phyloP scores from a whole-genome alignment of 306 rosid genomes.

The Trifolium fragiferum region DNA sequence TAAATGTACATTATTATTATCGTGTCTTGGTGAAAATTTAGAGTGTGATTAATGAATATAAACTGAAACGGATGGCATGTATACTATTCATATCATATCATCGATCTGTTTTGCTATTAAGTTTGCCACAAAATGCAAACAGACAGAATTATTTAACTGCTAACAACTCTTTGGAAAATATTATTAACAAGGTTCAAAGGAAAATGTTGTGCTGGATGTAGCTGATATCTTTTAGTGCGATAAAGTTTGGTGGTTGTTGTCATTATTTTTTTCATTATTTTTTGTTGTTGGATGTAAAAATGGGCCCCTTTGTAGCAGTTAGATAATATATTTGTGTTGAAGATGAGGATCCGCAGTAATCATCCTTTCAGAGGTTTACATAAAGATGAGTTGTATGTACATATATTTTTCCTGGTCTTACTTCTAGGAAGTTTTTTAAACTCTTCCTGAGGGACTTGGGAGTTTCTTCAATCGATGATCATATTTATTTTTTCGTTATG shows the following conservation, averaged over 20 bases:
- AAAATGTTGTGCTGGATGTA: not conserved
- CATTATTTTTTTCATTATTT: not conserved
- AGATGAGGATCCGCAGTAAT: not conserved
- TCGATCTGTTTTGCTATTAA: not conserved
- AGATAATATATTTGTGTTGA: not conserved
- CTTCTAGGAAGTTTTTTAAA: not conserved
- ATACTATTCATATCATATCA: slow-evolving; percentile 20
- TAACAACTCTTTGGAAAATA: not conserved
- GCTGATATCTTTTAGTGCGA: not conserved
- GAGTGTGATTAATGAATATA: not conserved
- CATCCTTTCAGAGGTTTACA: not conserved
- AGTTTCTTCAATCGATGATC: slow-evolving; percentile 6
- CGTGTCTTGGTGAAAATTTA: slow-evolving; percentile 22
- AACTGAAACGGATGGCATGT: not conserved
- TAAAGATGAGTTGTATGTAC: not conserved
- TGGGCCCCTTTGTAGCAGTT: not conserved
- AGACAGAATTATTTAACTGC: not conserved
- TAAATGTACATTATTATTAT: not conserved
- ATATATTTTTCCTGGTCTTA: not conserved
- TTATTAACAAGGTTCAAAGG: not conserved
- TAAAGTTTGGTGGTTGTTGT: not conserved
- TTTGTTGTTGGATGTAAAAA: not conserved
- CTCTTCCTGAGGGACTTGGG: slow-evolving; percentile 1
- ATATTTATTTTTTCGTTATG: not conserved
- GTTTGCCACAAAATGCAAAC: not conserved